Conservation (phyloP, 441 rosid species). For the Manihot esculenta region DNA sequence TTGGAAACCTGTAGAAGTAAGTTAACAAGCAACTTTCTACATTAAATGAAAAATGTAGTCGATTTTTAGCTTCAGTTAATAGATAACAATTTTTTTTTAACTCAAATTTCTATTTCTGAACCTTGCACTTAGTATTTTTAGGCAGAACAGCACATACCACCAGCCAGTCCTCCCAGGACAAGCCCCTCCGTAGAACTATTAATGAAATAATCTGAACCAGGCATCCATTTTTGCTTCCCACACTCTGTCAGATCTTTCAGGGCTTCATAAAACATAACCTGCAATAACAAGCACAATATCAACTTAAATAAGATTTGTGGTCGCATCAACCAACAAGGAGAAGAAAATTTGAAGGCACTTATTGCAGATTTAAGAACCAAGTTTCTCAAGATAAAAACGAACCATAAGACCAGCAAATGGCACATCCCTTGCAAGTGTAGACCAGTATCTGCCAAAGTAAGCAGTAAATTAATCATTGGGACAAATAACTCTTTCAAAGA, state of each 20-base stretch:
- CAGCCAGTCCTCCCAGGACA: conserved; percentile 85
- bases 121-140: not conserved
- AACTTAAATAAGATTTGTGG: not conserved
- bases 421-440: conserved; percentile 91
- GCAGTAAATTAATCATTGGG: conserved; percentile 7
- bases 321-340: not conserved
- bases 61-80: not conserved
- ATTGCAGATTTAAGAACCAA: not conserved
- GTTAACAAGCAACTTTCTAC: not conserved
- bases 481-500: not conserved
- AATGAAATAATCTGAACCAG: conserved; percentile 37
- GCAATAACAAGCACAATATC: conserved; percentile 17
- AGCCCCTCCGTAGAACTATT: conserved; percentile 75
- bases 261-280: conserved; percentile 89
- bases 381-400: conserved; percentile 19
- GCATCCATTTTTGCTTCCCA: conserved; percentile 53
- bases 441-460: conserved; percentile 64
- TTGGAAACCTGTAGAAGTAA: not conserved
- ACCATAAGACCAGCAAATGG: conserved; percentile 97
- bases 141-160: conserved; percentile 55
- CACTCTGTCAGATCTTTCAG: conserved; percentile 61
- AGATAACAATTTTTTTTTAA: not conserved
- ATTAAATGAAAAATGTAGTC: not conserved
- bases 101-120: too few species aligned
- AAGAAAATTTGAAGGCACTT: not conserved